Evolutionary conservation across 768 basidiomycete species (phyloP).

Genomic region (Xerocomellus amylosporus): DNA sequence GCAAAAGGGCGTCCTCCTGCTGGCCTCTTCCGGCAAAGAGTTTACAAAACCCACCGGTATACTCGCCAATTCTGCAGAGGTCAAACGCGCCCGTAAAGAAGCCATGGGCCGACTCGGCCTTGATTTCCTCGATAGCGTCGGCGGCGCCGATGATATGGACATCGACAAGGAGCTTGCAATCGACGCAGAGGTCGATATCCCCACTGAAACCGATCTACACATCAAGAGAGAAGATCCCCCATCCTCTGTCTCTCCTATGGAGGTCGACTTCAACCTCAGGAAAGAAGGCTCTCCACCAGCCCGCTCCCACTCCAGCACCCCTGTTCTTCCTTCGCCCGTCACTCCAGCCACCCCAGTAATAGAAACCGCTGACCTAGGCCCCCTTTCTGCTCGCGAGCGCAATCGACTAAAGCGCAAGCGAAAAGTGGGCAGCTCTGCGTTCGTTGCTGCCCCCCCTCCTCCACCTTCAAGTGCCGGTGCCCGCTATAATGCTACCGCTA

Average conservation of each 20-base stretch:
- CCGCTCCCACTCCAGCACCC: conserved; percentile 45
- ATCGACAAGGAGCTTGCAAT: conserved; percentile 77
- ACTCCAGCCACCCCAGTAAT: conserved; percentile 34
- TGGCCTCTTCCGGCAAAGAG: conserved; percentile 94
- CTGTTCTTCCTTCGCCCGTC: conserved; percentile 49
- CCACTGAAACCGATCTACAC: conserved; percentile 40
- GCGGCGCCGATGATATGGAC: conserved; percentile 75
- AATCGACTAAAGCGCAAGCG: conserved; percentile 95
- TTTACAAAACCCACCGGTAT: conserved; percentile 74
- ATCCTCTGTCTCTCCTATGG: conserved; percentile 41
- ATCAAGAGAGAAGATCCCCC: conserved; percentile 40
- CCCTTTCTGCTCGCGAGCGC: conserved; percentile 86
- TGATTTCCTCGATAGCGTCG: conserved; percentile 76
- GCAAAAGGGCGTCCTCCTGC: conserved; percentile 69
- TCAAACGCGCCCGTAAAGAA: conserved; percentile 83
- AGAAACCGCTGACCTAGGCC: conserved; percentile 45
- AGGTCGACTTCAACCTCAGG: conserved; percentile 39
- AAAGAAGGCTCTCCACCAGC: conserved; percentile 42
- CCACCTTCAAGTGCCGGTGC: conserved; percentile 58
- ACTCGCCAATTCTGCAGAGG: conserved; percentile 70
- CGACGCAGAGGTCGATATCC: conserved; percentile 49
- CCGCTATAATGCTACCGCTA: conserved; percentile 59
- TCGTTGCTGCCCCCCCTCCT: conserved; percentile 65
- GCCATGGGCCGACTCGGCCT: conserved; percentile 86
- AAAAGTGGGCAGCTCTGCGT: conserved; percentile 79